Evolutionary conservation across 2,329 filamentous ascomycete species (phyloP).

Genomic region (Colletotrichum sp.): DNA sequence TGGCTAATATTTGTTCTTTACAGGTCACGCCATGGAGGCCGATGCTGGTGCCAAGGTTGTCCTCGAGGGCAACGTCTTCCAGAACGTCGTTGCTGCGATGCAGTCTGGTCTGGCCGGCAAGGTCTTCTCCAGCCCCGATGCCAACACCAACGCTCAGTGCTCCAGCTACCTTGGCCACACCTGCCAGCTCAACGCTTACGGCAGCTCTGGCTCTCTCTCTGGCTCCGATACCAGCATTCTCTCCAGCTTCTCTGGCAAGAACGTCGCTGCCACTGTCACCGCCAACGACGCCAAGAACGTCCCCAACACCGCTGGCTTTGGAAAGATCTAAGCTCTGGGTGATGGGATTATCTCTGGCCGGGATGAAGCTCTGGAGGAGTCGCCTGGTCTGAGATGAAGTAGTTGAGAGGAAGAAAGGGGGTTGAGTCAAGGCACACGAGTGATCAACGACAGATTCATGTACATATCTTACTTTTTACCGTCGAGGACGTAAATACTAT

Average conservation of each 20-base stretch:
- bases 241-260: slow-evolving; percentile 35
- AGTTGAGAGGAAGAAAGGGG: background rate
- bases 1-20: slow-evolving; percentile 48
- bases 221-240: slow-evolving; percentile 53
- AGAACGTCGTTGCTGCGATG: slow-evolving; percentile 51
- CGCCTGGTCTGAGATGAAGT: background rate
- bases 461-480: slow-evolving; percentile 6
- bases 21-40: slow-evolving; percentile 62
- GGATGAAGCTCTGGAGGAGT: background rate
- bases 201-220: slow-evolving; percentile 40
- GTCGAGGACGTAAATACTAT: slow-evolving; percentile 13
- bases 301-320: slow-evolving; percentile 48
- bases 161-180: slow-evolving; percentile 47
- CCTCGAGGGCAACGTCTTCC: slow-evolving; percentile 63
- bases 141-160: slow-evolving; percentile 44
- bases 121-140: slow-evolving; percentile 34
- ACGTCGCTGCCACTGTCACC: slow-evolving; percentile 46
- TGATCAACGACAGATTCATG: slow-evolving; percentile 6
- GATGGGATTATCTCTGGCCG: background rate
- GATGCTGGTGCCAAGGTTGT: slow-evolving; percentile 44
- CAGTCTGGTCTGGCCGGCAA: slow-evolving; percentile 35
- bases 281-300: slow-evolving; percentile 39
- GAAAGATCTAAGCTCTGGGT: slow-evolving; percentile 36
- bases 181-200: slow-evolving; percentile 56
- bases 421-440: background rate